Percentiles rank a stretch among this genome's conserved stretches.
Evolutionary conservation across 2,329 filamentous ascomycete species (phyloP).

Genomic region (Penicillium sp.): DNA sequence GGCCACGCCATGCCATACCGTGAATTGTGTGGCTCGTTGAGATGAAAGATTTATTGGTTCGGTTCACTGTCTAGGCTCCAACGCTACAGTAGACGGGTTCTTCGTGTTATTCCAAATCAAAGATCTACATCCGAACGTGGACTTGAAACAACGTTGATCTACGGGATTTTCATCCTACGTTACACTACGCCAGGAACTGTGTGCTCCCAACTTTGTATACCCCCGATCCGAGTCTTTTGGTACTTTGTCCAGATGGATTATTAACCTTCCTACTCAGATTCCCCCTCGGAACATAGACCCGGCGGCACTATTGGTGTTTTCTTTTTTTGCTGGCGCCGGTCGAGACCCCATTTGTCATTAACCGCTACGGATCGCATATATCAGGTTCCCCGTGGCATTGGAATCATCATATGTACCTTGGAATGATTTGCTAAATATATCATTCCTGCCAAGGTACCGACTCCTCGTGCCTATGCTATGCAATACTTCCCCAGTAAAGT

Average conservation of each 20-base stretch:
- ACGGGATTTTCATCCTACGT: background rate
- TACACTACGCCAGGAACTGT: background rate
- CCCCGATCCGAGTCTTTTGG: background rate
- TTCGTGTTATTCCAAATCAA: background rate
- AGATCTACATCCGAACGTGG: background rate
- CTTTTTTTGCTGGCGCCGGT: background rate
- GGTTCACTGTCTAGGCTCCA: background rate
- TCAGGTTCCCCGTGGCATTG: background rate
- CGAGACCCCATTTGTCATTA: conserved; percentile 4
- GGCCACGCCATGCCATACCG: background rate
- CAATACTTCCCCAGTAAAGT: background rate
- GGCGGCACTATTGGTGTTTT: conserved; percentile 2
- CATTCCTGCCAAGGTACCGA: background rate
- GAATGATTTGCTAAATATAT: background rate
- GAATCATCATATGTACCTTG: background rate
- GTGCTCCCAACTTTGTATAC: background rate
- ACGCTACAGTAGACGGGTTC: too few species aligned
- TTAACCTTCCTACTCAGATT: background rate
- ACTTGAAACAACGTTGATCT: background rate
- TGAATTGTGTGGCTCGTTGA: background rate
- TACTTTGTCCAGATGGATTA: background rate
- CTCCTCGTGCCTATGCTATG: background rate
- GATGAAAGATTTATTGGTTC: background rate
- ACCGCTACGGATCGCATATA: background rate
- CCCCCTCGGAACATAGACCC: background rate